Percentiles rank a stretch among this genome's conserved stretches.
phyloP scores from a whole-genome alignment of 768 basidiomycete genomes.

The Amanita subjunquillea region DNA sequence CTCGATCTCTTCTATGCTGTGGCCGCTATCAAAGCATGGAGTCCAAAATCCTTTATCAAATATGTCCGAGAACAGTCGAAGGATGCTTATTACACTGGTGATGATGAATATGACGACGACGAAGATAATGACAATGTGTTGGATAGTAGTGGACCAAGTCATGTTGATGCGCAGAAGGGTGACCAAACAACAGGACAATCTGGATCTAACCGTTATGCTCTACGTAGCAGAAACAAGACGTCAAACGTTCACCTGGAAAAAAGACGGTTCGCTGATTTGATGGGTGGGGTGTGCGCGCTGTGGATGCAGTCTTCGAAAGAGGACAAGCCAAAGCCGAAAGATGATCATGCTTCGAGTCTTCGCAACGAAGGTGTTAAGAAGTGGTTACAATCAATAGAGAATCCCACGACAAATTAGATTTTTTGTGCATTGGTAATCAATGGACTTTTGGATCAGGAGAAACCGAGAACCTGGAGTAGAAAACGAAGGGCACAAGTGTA shows the following conservation, averaged over 20 bases:
- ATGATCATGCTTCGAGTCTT: constrained; percentile 3
- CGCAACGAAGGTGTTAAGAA: too few relatives aligned
- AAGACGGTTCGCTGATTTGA: constrained; percentile 3
- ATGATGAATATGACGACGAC: too few relatives aligned
- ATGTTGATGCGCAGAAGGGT: too few relatives aligned
- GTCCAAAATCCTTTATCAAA: too few relatives aligned
- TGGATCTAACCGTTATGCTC: not conserved
- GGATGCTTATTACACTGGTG: too few relatives aligned
- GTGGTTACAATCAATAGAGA: not conserved
- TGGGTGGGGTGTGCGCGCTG: constrained; percentile 3
- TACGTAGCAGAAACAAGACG: constrained; percentile 2
- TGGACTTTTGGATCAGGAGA: not conserved
- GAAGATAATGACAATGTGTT: too few relatives aligned
- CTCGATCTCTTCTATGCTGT: not conserved
- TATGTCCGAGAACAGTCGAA: too few relatives aligned
- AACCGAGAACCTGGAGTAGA: not conserved
- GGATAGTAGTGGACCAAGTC: too few relatives aligned
- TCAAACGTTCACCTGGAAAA: not conserved
- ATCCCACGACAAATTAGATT: not conserved
- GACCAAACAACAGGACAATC: not conserved
- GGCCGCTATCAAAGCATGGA: too few relatives aligned
- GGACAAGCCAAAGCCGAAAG: constrained; percentile 1
- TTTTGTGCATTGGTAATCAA: not conserved
- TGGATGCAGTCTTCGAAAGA: not conserved
- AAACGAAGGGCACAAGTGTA: not conserved